Base-by-base conservation (phyloP, 2,329 filamentous ascomycete genomes). In the Aspergillus udagawae region DNA sequence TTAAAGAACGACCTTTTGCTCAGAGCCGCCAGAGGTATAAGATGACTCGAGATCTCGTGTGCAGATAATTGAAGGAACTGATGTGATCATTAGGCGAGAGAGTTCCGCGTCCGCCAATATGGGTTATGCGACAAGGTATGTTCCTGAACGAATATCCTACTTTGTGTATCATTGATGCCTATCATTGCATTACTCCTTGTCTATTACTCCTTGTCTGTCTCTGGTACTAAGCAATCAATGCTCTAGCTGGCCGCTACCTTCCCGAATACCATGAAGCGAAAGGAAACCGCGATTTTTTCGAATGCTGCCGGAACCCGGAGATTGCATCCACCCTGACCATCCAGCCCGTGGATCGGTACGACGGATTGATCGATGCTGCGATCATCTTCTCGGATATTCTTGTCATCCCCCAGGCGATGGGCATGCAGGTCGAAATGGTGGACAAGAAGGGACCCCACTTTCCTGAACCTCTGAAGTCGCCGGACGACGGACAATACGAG, bases 371-470 rank as follows among this genome's bases (percentile, higher is more conserved):
- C 66, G 94, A 99, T 75, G 93, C 92, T 28, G 92, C 94, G 59
- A 99, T 99, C 70, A 99, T 99, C 75, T 99, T 99, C 82, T 96
- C 91, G 56, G 94, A 99, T 73, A 99, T 99, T 64, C 85, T 99
- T 41, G 94, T 99, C 49, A 92, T 99, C 61, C 94, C 94, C 0
- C 94, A 99, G 78, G 94, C 94, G 32, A 90, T 99, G 86, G 94
- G 94, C 1, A 99, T 99, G 94, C 82, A 83, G n/a, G 94, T 99
- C 28, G 90, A 97, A 75, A 99, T 99, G 94, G 83, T 97, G 10
- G 92, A 97, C 75, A 95, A 94, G 78, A 95, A 96, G 75, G 94
- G 94, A 0, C 94, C 94, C 10, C 90, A 95, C 73, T 99, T 99
- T 74, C 94, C 94, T 0, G 80, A 89, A 49, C 94, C 94, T 14